Percentiles rank a stretch among this genome's conserved stretches.
These are phyloP conservation scores for Astragalus glycyphyllos DNA, from an alignment of 306 rosid genomes.

Conservation along the genomic window DNA sequence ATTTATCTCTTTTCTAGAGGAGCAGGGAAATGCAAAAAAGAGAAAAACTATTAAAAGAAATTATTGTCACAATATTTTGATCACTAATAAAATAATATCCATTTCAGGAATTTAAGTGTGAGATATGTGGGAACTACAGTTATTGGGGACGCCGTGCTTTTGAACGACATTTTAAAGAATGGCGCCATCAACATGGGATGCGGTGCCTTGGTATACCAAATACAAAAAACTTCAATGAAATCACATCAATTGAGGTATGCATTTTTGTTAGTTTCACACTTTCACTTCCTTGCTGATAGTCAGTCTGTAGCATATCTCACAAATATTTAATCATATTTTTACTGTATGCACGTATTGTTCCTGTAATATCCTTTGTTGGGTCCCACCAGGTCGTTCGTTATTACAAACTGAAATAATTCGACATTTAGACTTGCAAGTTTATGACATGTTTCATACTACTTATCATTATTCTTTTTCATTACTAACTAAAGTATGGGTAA, in stretches of 20 bases:
- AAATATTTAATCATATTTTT: background rate
- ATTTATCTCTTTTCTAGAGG: background rate
- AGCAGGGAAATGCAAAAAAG: constrained; percentile 1
- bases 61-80: constrained; percentile 34
- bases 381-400: background rate
- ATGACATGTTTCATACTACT: no score
- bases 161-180: constrained; percentile 96
- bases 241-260: constrained; percentile 92
- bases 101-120: constrained; percentile 94
- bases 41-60: constrained; percentile 1
- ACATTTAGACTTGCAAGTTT: background rate
- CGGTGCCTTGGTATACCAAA: constrained; percentile 99
- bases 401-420: constrained; percentile 9
- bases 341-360: background rate
- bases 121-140: constrained; percentile 98
- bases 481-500: no score
- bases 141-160: constrained; percentile 99
- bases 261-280: constrained; percentile 15
- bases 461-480: no score
- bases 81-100: constrained; percentile 33
- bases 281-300: background rate
- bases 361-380: background rate
- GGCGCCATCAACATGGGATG: constrained; percentile 99
- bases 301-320: background rate
- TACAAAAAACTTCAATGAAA: constrained; percentile 95